Evolutionary conservation across 2,329 filamentous ascomycete genomes (phyloP).

Genomic region (Penicillium sp.): DNA sequence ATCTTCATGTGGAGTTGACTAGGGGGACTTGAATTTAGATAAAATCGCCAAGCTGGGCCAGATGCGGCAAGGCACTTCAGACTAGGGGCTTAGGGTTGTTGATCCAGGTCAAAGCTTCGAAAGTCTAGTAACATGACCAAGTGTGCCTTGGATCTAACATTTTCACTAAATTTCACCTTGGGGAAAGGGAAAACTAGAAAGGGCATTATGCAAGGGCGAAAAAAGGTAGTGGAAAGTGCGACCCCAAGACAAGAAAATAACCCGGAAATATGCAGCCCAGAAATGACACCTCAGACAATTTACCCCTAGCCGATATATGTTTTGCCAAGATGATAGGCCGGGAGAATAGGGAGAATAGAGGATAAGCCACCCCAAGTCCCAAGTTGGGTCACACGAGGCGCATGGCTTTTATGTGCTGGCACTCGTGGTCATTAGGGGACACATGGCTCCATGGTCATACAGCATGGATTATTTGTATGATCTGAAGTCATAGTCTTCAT

Average conservation of each 20-base stretch:
- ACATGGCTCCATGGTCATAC: background rate
- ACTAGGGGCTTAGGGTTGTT: background rate
- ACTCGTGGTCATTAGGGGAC: background rate
- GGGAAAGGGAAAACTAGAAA: background rate
- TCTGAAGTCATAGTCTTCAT: background rate
- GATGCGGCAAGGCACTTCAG: conserved; percentile 1
- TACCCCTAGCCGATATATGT: background rate
- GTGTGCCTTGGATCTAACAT: background rate
- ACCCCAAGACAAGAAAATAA: background rate
- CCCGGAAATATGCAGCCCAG: background rate
- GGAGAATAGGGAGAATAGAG: background rate
- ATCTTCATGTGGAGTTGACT: background rate
- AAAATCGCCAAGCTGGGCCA: background rate
- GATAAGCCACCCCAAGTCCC: background rate
- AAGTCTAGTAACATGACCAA: background rate
- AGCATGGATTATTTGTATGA: background rate
- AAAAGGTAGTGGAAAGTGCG: background rate
- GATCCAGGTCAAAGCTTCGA: background rate
- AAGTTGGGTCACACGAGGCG: background rate
- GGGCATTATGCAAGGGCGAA: background rate
- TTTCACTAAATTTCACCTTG: background rate
- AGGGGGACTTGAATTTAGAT: background rate
- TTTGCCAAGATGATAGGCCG: background rate
- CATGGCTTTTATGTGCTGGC: conserved; percentile 4
- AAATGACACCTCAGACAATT: background rate